phyloP scores from a whole-genome alignment of 805 yeast species.

The Wickerhamiella hasegawae region DNA sequence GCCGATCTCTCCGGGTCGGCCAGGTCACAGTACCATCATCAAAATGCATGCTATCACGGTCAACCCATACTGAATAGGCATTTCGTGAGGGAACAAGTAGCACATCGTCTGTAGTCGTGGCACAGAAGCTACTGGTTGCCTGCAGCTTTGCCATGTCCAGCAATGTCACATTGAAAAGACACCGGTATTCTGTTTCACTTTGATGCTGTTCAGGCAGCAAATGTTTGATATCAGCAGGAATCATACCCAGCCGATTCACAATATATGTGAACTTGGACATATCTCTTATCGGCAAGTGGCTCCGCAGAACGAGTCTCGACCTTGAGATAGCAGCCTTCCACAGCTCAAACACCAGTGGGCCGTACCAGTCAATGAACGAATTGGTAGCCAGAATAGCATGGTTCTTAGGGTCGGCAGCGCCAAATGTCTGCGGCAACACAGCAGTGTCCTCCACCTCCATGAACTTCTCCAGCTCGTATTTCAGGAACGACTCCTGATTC shows the following conservation, averaged over 20 bases:
- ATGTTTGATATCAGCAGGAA: slow-evolving; percentile 39
- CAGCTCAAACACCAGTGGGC: slow-evolving; percentile 48
- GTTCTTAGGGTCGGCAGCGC: slow-evolving; percentile 9
- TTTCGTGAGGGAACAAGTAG: slow-evolving; percentile 23
- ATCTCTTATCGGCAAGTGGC: slow-evolving; percentile 7
- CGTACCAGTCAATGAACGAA: slow-evolving; percentile 32
- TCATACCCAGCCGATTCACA: slow-evolving; percentile 40
- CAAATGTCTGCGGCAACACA: slow-evolving; percentile 2
- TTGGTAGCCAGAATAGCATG: slow-evolving; percentile 26
- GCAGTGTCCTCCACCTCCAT: slow-evolving; percentile 6
- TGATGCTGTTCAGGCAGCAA: slow-evolving; percentile 18
- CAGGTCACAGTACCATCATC: slow-evolving; percentile 3
- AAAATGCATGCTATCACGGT: slow-evolving; percentile 3
- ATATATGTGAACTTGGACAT: slow-evolving; percentile 35
- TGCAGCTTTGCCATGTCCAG: slow-evolving; percentile 33
- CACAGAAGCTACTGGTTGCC: slow-evolving; percentile 30
- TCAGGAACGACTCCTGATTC: slow-evolving; percentile 12
- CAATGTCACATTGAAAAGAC: slow-evolving; percentile 44
- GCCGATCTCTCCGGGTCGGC: slow-evolving; percentile 17
- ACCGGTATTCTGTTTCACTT: slow-evolving; percentile 12
- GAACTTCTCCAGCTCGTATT: slow-evolving; percentile 8
- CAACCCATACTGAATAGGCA: slow-evolving; percentile 12
- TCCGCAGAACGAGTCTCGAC: slow-evolving; percentile 33
- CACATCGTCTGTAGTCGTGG: slow-evolving; percentile 52
- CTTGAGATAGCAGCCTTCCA: slow-evolving; percentile 51